Evolutionary conservation across 805 yeast species (phyloP).

Genomic region (Vanderwaltozyma tropicalis): DNA sequence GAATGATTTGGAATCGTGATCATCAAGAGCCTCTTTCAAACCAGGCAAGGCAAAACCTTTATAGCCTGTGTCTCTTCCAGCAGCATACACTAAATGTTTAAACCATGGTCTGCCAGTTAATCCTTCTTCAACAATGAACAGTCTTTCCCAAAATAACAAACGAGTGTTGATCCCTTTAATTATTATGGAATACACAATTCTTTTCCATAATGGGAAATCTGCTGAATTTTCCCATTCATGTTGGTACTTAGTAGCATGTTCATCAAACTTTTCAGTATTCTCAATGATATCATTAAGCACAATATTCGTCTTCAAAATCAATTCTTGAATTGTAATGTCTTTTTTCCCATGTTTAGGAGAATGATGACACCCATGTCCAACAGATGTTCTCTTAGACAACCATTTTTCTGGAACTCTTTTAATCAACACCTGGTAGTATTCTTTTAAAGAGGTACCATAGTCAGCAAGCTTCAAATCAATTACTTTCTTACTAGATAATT

Average conservation of each 20-base stretch:
- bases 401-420: slow-evolving; percentile 32
- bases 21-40: slow-evolving; percentile 43
- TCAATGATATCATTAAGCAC: not conserved
- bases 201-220: slow-evolving; percentile 27
- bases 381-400: slow-evolving; percentile 14
- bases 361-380: no score
- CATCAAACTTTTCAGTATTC: slow-evolving; percentile 17
- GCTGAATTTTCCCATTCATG: slow-evolving; percentile 22
- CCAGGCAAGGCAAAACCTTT: slow-evolving; percentile 46
- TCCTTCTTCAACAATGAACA: slow-evolving; percentile 37
- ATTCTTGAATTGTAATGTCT: not conserved
- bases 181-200: slow-evolving; percentile 17
- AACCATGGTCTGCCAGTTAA: slow-evolving; percentile 42
- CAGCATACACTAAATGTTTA: slow-evolving; percentile 42
- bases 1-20: slow-evolving; percentile 30
- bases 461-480: slow-evolving; percentile 25
- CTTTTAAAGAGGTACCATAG: slow-evolving; percentile 32
- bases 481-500: slow-evolving; percentile 40
- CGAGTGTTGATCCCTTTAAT: slow-evolving; percentile 28
- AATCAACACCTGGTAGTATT: slow-evolving; percentile 31
- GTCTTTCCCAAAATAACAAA: slow-evolving; percentile 35
- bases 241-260: slow-evolving; percentile 11
- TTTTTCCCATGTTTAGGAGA: no score
- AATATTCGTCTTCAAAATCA: not conserved
- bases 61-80: slow-evolving; percentile 49